Conservation (phyloP, 108 stramenopile species). For the Cyclotella choctawhatcheeana region DNA sequence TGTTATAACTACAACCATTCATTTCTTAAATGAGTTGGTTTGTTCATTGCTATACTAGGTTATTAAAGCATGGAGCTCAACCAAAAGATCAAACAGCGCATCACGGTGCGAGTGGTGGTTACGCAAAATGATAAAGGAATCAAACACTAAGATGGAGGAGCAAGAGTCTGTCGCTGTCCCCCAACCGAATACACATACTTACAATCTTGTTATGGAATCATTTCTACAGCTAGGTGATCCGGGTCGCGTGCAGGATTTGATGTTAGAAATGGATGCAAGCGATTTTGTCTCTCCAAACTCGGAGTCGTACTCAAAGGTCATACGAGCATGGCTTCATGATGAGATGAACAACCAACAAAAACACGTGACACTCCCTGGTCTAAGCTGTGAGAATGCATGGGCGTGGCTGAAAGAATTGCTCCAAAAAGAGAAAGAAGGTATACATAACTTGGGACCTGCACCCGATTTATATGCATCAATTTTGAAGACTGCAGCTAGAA, state of each 20-base stretch:
- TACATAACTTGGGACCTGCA: constrained; percentile 40
- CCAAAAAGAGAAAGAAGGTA: constrained; percentile 52
- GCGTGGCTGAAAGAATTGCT: constrained; percentile 66
- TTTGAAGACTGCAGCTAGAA: constrained; percentile 51
- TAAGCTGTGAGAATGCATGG: constrained; percentile 53
- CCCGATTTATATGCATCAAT: constrained; percentile 60
- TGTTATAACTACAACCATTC: background rate
- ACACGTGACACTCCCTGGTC: constrained; percentile 39
- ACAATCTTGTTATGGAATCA: constrained; percentile 75
- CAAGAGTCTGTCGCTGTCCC: constrained; percentile 11
- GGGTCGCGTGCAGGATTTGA: constrained; percentile 59
- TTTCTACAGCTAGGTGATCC: constrained; percentile 51
- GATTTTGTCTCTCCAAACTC: constrained; percentile 65
- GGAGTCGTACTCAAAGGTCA: constrained; percentile 72
- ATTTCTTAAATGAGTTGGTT: background rate
- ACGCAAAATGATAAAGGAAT: constrained; percentile 60
- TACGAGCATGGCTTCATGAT: constrained; percentile 74
- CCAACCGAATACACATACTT: constrained; percentile 55
- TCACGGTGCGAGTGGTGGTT: constrained; percentile 77
- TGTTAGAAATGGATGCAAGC: constrained; percentile 64
- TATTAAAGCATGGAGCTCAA: constrained; percentile 72
- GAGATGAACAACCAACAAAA: constrained; percentile 22
- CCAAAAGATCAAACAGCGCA: constrained; percentile 56
- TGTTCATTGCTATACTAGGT: constrained; percentile 26
- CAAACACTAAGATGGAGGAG: constrained; percentile 25